phyloP scores from a whole-genome alignment of 768 basidiomycete species.

The Trametes cinnabarina region DNA sequence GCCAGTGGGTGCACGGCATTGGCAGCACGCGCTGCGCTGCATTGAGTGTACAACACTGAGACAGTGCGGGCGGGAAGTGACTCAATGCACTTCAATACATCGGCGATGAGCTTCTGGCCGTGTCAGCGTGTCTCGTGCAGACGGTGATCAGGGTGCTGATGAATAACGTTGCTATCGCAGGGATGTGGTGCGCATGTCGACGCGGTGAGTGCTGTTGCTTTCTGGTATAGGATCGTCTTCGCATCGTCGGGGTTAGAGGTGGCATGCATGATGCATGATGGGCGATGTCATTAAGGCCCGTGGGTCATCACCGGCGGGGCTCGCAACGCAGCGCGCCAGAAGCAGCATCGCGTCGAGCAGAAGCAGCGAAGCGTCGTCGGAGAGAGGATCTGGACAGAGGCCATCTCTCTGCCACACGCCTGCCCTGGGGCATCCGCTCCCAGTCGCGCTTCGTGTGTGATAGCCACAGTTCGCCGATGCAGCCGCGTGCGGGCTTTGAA shows the following conservation, averaged over 20 bases:
- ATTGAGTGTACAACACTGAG: too few relatives aligned
- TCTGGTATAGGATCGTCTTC: not conserved
- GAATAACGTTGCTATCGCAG: slow-evolving; percentile 38
- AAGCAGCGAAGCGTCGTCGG: not conserved
- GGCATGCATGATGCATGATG: not conserved
- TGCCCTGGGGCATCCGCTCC: too few relatives aligned
- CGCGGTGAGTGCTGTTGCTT: slow-evolving; percentile 42
- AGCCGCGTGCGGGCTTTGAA: not conserved
- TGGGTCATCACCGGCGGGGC: not conserved
- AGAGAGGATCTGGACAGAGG: not conserved
- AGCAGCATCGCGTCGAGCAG: slow-evolving; percentile 7
- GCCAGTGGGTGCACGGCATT: not conserved
- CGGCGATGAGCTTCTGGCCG: too few relatives aligned
- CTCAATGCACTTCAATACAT: too few relatives aligned
- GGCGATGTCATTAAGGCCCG: too few relatives aligned
- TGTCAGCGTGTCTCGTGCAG: too few relatives aligned
- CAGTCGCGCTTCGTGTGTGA: not conserved
- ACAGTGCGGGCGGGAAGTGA: not conserved
- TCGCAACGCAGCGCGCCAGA: not conserved
- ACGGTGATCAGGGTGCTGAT: too few relatives aligned
- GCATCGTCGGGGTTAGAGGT: not conserved
- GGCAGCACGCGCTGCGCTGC: too few relatives aligned
- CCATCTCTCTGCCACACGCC: too few relatives aligned
- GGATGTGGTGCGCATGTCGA: slow-evolving; percentile 72
- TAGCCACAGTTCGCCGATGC: not conserved